Evolutionary conservation across 495 filamentous ascomycete species (phyloP).

Genomic region (Penicillium arizonense): DNA sequence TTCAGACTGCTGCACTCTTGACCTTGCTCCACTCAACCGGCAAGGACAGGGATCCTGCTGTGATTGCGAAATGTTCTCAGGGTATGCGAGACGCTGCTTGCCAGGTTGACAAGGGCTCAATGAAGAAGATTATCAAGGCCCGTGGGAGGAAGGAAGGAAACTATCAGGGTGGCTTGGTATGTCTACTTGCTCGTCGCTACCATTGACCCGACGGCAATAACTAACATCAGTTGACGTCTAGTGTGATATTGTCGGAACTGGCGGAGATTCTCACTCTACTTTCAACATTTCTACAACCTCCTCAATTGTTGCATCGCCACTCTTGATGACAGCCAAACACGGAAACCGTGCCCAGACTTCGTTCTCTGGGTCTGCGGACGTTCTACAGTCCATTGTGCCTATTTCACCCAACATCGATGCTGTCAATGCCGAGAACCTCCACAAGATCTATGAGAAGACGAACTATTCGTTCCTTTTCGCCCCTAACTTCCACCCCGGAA

Average conservation of each 20-base stretch:
- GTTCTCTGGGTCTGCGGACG: conserved; percentile 90
- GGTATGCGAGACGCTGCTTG: conserved; percentile 69
- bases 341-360: conserved; percentile 96
- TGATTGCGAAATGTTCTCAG: conserved; percentile 73
- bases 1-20: conserved; percentile 80
- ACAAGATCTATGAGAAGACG: conserved; percentile 65
- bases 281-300: conserved; percentile 97
- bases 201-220: not conserved
- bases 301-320: conserved; percentile 83
- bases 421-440: conserved; percentile 66
- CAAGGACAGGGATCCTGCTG: conserved; percentile 70
- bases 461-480: conserved; percentile 98
- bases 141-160: conserved; percentile 60
- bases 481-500: conserved; percentile 92
- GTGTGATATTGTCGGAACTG: conserved; percentile 98
- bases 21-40: conserved; percentile 87
- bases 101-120: conserved; percentile 57
- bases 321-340: conserved; percentile 86
- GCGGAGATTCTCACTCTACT: conserved; percentile 92
- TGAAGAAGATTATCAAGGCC: conserved; percentile 56
- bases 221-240: conserved; percentile 27
- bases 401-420: conserved; percentile 68
- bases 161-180: conserved; percentile 69
- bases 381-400: conserved; percentile 70
- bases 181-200: conserved; percentile 12